Evolutionary conservation across 108 stramenopile species (phyloP), one percentile per base, ranked within the genome.

Genomic region (Stephanodiscus minutulus): DNA sequence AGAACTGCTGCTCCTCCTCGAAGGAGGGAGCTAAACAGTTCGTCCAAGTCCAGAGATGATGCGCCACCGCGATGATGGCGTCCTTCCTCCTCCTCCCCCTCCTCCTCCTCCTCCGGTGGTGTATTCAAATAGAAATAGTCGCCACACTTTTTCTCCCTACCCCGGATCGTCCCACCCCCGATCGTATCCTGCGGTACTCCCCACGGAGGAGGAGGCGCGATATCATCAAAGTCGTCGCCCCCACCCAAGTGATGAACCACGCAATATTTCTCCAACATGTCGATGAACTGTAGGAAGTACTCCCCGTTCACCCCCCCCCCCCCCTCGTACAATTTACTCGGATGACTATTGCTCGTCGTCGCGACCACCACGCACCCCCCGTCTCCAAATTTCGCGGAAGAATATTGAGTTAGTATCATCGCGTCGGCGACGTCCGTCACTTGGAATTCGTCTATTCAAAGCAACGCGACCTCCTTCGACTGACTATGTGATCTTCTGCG

Each of bases 361-460:
- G 98, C 96, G 5, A 98, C 81, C 1, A 96, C 91, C 13, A 88
- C n/a, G n/a, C n/a, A n/a, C 86, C 37, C 95, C 96, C 9, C 61
- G 21, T 13, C 53, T 53, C 72, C 88, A 91, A 15, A 98, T 55
- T 1, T 82, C 79, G 22, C 68, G 59, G 71, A 98, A 95, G 8
- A 96, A 72, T n/a, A n/a, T 71, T 91, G 86, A 17, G 77, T 70
- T 39, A 98, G 65, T 63, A 98, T 91, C 68, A 96, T 69, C 25
- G 97, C 97, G 84, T 98, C 96, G 13, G 95, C 97, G 56, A 98
- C 82, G 73, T 99, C 99, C 5, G 97, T 98, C 22, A 99, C 98
- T 87, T 98, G 96, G 69, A 99, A 98, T 82, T 99, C 99, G 84
- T 99, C 99, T 73, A 99, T 95, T 81, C 98, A 99, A 7, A 99